A percentile compares a stretch with the other conserved stretches of the same genome.
Conservation (phyloP, 805 yeast genomes). For the Starmerella vaccinii region DNA sequence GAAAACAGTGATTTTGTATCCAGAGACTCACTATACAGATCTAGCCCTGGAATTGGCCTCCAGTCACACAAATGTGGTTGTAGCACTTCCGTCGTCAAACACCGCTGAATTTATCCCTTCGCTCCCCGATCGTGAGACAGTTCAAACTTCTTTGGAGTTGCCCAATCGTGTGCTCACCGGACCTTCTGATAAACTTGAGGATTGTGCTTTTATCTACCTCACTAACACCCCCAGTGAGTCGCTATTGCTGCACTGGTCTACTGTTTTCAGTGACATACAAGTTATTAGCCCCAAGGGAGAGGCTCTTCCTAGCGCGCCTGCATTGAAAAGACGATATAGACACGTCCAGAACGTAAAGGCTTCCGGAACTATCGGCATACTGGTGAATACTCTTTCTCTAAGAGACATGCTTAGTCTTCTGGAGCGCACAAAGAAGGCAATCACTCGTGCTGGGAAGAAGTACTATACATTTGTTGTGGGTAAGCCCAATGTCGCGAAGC, state of each 20-base stretch:
- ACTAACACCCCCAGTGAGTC: conserved; percentile 64
- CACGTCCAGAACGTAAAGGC: conserved; percentile 81
- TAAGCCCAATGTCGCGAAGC: conserved; percentile 92
- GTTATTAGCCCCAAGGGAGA: conserved; percentile 12
- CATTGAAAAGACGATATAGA: conserved; percentile 72
- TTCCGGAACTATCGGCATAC: conserved; percentile 83
- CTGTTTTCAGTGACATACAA: conserved; percentile 41
- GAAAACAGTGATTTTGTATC: conserved; percentile 41
- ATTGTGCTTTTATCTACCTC: conserved; percentile 11
- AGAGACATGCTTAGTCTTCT: conserved; percentile 61
- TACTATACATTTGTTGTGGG: conserved; percentile 94
- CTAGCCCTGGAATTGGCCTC: conserved; percentile 31
- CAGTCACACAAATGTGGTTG: conserved; percentile 27
- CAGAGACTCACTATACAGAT: conserved; percentile 58
- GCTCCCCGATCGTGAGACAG: conserved; percentile 1
- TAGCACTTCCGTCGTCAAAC: conserved; percentile 24
- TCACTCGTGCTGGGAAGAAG: conserved; percentile 72
- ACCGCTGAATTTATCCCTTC: conserved; percentile 20
- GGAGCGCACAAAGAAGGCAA: conserved; percentile 47
- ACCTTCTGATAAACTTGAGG: neutral
- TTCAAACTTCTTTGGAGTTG: conserved; percentile 2
- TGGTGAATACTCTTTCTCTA: conserved; percentile 81
- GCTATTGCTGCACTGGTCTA: conserved; percentile 59
- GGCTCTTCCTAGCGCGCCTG: conserved; percentile 43
- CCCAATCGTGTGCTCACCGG: conserved; percentile 18